Evolutionary conservation across 1,284 basidiomycete species (phyloP).

Genomic region (Austroboletus niveus): DNA sequence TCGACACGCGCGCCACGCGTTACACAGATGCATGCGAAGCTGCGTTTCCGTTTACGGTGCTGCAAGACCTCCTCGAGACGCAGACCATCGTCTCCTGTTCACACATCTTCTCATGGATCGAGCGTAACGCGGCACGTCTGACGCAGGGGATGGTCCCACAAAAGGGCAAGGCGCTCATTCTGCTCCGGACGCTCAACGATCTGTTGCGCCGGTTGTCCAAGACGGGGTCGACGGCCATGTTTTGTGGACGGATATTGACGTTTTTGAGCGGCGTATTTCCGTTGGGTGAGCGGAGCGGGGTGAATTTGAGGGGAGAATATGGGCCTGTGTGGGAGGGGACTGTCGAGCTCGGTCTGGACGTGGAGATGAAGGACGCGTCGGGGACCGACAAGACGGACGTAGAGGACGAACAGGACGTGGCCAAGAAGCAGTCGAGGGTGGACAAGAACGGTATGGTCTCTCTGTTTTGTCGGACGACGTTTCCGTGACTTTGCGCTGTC

Average conservation of each 20-base stretch:
- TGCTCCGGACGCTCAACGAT: slow-evolving; percentile 85
- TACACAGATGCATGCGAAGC: slow-evolving; percentile 51
- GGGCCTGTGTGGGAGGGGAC: slow-evolving; percentile 78
- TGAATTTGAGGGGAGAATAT: slow-evolving; percentile 86
- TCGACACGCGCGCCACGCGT: slow-evolving; percentile 1
- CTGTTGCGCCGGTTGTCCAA: slow-evolving; percentile 82
- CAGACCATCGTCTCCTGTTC: slow-evolving; percentile 82
- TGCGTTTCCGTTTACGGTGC: slow-evolving; percentile 56
- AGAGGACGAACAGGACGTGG: slow-evolving; percentile 43
- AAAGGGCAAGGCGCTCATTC: slow-evolving; percentile 82
- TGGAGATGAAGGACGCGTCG: slow-evolving; percentile 29
- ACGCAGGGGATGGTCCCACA: slow-evolving; percentile 77
- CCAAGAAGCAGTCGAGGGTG: slow-evolving; percentile 38
- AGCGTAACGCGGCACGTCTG: slow-evolving; percentile 61
- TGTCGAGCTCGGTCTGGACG: slow-evolving; percentile 35
- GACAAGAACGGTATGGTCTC: slow-evolving; percentile 62
- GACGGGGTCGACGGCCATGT: slow-evolving; percentile 77
- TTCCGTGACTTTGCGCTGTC: slow-evolving; percentile 1
- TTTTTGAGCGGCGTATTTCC: slow-evolving; percentile 86
- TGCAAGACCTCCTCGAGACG: slow-evolving; percentile 77
- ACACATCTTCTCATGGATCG: slow-evolving; percentile 83
- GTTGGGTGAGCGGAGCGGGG: slow-evolving; percentile 84
- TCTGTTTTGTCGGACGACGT: neutral
- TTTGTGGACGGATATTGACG: slow-evolving; percentile 85
- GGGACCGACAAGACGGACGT: slow-evolving; percentile 36